These are phyloP conservation scores for Malbranchea zuffiana DNA, from an alignment of 2,329 filamentous ascomycete genomes.

Conservation along the genomic window DNA sequence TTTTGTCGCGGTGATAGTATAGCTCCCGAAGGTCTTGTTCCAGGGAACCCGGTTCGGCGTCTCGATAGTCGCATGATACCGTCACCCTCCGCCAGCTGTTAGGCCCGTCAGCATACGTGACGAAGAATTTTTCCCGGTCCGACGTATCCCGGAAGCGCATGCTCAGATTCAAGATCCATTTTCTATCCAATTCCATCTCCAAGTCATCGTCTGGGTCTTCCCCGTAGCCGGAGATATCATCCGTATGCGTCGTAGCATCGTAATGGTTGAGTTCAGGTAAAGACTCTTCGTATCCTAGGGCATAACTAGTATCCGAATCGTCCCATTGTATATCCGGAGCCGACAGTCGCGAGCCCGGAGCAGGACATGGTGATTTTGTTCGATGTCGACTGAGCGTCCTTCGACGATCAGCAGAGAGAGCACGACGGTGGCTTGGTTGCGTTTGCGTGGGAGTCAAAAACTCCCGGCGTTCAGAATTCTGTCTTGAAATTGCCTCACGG, in stretches of 20 bases:
- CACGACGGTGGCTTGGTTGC: constrained; percentile 47
- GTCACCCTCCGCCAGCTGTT: constrained; percentile 79
- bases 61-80: constrained; percentile 83
- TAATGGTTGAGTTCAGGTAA: constrained; percentile 19
- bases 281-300: neutral
- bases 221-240: constrained; percentile 32
- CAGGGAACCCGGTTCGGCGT: constrained; percentile 67
- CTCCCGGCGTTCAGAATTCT: constrained; percentile 59
- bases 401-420: constrained; percentile 49
- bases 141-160: constrained; percentile 97
- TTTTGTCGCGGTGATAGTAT: constrained; percentile 83
- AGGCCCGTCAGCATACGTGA: constrained; percentile 77
- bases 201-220: constrained; percentile 22
- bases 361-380: constrained; percentile 32
- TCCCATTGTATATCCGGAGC: constrained; percentile 33
- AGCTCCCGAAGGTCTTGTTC: constrained; percentile 71
- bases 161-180: constrained; percentile 93
- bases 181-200: constrained; percentile 59
- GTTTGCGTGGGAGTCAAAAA: constrained; percentile 57
- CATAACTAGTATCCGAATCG: constrained; percentile 22
- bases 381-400: constrained; percentile 35
- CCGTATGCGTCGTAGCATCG: constrained; percentile 35
- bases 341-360: constrained; percentile 29
- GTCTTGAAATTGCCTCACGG: constrained; percentile 22
- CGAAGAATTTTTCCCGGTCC: constrained; percentile 92